Base-by-base conservation (phyloP, 2,329 filamentous ascomycete genomes). In the Sporothrix humicola region DNA sequence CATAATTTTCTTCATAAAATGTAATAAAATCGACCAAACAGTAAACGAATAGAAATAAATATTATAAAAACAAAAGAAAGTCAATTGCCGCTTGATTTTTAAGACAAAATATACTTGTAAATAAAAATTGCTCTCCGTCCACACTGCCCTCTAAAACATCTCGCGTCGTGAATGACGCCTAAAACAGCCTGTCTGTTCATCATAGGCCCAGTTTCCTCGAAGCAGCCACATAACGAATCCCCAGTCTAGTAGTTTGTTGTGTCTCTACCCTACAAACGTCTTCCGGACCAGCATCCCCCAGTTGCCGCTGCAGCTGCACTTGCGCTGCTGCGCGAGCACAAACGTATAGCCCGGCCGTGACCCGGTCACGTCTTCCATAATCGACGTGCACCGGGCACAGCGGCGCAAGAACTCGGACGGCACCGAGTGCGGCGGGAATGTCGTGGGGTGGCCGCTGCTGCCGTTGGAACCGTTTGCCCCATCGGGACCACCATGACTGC, bases 351-450 rank as follows among this genome's bases (percentile, higher is more conserved):
- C 88, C 0, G 87, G 84, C 74, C 83, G 82, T 31, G 81, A 81
- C 15, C 81, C 83, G 42, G 79, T 81, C 0, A 87, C 81, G 75
- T 92, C 89, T 77, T 91, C 90, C 84, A 92, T 91, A n/a, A 91
- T 84, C 68, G 87, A 84, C 61, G 88, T 85, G 79, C 91, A 93
- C 54, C 91, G 84, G 23, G 87, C 87, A 78, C 87, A 90, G 56
- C 84, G 82, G 71, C 86, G 82, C 81, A 84, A 85, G 56, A 79
- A 79, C 58, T 72, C 50, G 50, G 50, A 58, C 31, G 61, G 13
- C 50, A 50, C 4, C 1, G 46, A 9, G 52, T 66, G 26, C 6
- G 44, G 42, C 23, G 71, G 31, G n/a, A 46, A 23, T 1, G 59
- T 52, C 1, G 20, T 23, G 7, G n/a, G 23, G 50, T 26, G 58